Evolutionary conservation across 108 stramenopile genomes (phyloP).

Genomic region (Fragilaria crotonensis): DNA sequence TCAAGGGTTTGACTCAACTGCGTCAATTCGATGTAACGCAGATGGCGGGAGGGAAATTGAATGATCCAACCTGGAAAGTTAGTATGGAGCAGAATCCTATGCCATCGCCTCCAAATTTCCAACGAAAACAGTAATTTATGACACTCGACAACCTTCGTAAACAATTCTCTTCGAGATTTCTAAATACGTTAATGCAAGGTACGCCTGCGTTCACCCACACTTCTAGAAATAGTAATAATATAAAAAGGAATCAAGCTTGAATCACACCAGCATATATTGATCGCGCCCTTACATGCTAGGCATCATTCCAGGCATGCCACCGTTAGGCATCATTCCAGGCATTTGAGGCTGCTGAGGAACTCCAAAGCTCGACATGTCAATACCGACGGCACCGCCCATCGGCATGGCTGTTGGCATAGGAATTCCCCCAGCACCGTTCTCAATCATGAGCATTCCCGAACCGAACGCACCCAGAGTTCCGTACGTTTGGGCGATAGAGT

Average conservation of each 20-base stretch:
- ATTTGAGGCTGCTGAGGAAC: slow-evolving; percentile 19
- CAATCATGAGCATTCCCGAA: slow-evolving; percentile 67
- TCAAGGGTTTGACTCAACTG: slow-evolving; percentile 70
- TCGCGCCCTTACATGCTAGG: background rate
- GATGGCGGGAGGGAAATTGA: slow-evolving; percentile 32
- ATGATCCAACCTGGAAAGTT: slow-evolving; percentile 63
- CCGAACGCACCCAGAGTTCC: slow-evolving; percentile 70
- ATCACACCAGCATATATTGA: too few relatives aligned
- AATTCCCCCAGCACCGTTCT: slow-evolving; percentile 45
- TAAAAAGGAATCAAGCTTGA: too few relatives aligned
- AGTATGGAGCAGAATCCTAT: slow-evolving; percentile 81
- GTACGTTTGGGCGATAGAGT: slow-evolving; percentile 73
- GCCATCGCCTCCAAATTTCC: slow-evolving; percentile 52
- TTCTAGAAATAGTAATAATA: too few relatives aligned
- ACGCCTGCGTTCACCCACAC: too few relatives aligned
- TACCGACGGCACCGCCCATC: slow-evolving; percentile 33
- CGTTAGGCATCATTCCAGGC: slow-evolving; percentile 20
- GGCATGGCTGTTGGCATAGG: slow-evolving; percentile 16
- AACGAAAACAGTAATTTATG: too few relatives aligned
- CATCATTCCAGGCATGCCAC: slow-evolving; percentile 31
- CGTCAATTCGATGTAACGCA: slow-evolving; percentile 55
- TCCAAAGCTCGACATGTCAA: slow-evolving; percentile 79
- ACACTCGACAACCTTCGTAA: too few relatives aligned
- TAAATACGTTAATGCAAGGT: too few relatives aligned
- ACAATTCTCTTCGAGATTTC: too few relatives aligned